Evolutionary conservation across 2,329 filamentous ascomycete species (phyloP).

Genomic region (Berkeleyomyces basicola): DNA sequence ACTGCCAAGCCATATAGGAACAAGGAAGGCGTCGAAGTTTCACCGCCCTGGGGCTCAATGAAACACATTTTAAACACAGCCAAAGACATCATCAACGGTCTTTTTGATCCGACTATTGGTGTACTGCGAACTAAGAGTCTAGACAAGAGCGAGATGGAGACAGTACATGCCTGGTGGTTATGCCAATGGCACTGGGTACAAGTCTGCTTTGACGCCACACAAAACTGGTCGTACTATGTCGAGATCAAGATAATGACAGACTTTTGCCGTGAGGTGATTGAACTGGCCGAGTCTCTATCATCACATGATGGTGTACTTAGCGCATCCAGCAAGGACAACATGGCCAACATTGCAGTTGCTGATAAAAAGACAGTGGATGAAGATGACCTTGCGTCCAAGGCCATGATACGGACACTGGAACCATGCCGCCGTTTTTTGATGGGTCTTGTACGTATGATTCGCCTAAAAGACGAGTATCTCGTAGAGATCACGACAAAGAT

Average conservation of each 20-base stretch:
- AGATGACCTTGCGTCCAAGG: constrained; percentile 18
- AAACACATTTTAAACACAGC: constrained; percentile 40
- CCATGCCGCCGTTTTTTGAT: constrained; percentile 17
- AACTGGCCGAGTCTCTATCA: constrained; percentile 74
- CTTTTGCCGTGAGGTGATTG: constrained; percentile 89
- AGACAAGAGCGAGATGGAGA: constrained; percentile 42
- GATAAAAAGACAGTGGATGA: constrained; percentile 18
- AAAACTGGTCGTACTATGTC: constrained; percentile 62
- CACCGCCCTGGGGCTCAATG: constrained; percentile 38
- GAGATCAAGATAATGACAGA: constrained; percentile 71
- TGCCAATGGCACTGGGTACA: constrained; percentile 68
- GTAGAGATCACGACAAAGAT: constrained; percentile 68
- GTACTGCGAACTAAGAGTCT: constrained; percentile 39
- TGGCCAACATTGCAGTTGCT: constrained; percentile 15
- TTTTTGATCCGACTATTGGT: constrained; percentile 40
- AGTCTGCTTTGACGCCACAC: constrained; percentile 67
- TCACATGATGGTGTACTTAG: constrained; percentile 73
- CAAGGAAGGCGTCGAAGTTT: constrained; percentile 10
- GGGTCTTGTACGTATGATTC: constrained; percentile 73
- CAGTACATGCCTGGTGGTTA: constrained; percentile 66
- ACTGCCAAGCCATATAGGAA: constrained; percentile 8
- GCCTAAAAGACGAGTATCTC: constrained; percentile 75
- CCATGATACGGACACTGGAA: constrained; percentile 24
- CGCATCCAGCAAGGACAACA: constrained; percentile 36
- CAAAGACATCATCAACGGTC: constrained; percentile 36